These are phyloP conservation scores for Olyra latifolia DNA, from an alignment of 176 grass and related monocot species.

Conservation along the genomic window DNA sequence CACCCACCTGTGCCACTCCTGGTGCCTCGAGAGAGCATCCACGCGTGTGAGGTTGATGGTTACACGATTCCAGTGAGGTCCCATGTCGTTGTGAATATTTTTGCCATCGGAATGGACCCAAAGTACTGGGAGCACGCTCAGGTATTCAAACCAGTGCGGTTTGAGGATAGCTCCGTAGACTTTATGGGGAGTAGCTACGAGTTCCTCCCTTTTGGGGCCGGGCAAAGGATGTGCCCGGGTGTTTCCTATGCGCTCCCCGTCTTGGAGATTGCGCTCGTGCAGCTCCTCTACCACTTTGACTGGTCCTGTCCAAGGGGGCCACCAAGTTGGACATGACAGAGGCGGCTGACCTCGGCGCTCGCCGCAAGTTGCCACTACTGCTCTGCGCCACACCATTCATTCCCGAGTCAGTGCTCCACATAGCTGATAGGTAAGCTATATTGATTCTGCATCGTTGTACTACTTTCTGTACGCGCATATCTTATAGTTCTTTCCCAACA, in stretches of 20 bases:
- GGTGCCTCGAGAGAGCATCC: constrained; percentile 46
- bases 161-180: constrained; percentile 24
- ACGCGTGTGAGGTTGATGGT: constrained; percentile 37
- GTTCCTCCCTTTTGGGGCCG: constrained; percentile 38
- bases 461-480: too few species aligned
- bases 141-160: constrained; percentile 53
- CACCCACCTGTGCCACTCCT: constrained; percentile 64
- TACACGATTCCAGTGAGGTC: constrained; percentile 51
- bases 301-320: constrained; percentile 42
- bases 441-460: too few species aligned
- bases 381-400: constrained; percentile 43
- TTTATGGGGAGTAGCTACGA: constrained; percentile 50
- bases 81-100: constrained; percentile 35
- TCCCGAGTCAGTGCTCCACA: not conserved
- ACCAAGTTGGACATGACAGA: constrained; percentile 36
- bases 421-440: too few species aligned
- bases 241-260: constrained; percentile 46
- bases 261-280: constrained; percentile 39
- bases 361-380: constrained; percentile 34
- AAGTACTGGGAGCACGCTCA: constrained; percentile 46
- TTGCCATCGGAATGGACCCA: constrained; percentile 38
- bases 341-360: constrained; percentile 35
- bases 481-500: too few species aligned
- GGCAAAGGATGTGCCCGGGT: constrained; percentile 39
- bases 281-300: constrained; percentile 42